Conservation (phyloP, 768 basidiomycete species). For the Suillus americanus region DNA sequence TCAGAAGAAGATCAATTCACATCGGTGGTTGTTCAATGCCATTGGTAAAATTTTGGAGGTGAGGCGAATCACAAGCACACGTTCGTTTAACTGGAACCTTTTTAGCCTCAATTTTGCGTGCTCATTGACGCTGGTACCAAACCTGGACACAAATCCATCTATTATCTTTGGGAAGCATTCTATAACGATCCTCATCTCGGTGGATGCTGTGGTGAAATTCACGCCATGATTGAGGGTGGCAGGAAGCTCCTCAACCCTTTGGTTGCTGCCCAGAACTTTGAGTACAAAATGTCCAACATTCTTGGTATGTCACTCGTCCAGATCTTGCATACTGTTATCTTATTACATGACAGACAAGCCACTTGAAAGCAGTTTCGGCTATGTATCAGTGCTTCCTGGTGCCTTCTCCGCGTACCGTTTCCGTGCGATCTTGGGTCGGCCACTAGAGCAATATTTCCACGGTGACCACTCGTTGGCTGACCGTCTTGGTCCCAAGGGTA, state of each 20-base stretch:
- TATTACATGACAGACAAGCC: slow-evolving; percentile 68
- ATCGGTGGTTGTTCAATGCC: slow-evolving; percentile 95
- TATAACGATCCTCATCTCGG: slow-evolving; percentile 78
- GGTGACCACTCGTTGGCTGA: slow-evolving; percentile 90
- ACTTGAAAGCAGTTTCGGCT: slow-evolving; percentile 92
- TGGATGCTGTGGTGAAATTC: slow-evolving; percentile 93
- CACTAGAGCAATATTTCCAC: slow-evolving; percentile 82
- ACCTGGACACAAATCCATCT: slow-evolving; percentile 94
- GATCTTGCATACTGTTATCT: slow-evolving; percentile 8
- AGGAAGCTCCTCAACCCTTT: slow-evolving; percentile 89
- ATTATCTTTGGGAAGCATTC: slow-evolving; percentile 92
- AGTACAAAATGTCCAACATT: slow-evolving; percentile 99
- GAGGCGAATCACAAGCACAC: slow-evolving; percentile 16
- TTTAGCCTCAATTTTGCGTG: slow-evolving; percentile 86
- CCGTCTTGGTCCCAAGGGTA: slow-evolving; percentile 89
- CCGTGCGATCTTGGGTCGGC: slow-evolving; percentile 87
- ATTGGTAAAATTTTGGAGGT: slow-evolving; percentile 81
- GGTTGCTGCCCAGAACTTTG: slow-evolving; percentile 94
- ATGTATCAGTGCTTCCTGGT: slow-evolving; percentile 92
- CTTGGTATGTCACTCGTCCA: slow-evolving; percentile 48
- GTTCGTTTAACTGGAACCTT: slow-evolving; percentile 7
- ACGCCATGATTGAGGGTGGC: slow-evolving; percentile 95
- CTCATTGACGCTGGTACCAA: slow-evolving; percentile 96
- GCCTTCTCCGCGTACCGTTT: slow-evolving; percentile 97
- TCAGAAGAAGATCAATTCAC: slow-evolving; percentile 94